A percentile compares a stretch with the other conserved stretches of the same genome.
Evolutionary conservation across 768 basidiomycete species (phyloP).

Genomic region (Tremella fuciformis): DNA sequence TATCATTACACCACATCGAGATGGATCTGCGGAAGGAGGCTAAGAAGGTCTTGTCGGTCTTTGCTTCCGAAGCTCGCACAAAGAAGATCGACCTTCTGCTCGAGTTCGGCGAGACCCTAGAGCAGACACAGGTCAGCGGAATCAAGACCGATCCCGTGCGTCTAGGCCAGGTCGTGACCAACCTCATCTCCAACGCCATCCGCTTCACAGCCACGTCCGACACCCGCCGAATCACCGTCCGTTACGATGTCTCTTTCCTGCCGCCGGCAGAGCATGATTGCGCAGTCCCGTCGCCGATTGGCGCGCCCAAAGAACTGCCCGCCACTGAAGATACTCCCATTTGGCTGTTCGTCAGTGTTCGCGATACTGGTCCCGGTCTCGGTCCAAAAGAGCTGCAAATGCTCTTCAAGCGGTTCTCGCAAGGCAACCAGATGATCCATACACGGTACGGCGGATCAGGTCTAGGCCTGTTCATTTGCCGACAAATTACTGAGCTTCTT

Average conservation of each 20-base stretch:
- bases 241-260: conserved; percentile 45
- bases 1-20: conserved; percentile 44
- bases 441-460: conserved; percentile 49
- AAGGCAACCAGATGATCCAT: conserved; percentile 43
- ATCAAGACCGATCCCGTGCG: conserved; percentile 45
- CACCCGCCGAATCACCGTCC: conserved; percentile 37
- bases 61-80: conserved; percentile 46
- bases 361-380: conserved; percentile 54
- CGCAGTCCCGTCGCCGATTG: conserved; percentile 23
- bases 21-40: conserved; percentile 46
- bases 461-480: conserved; percentile 53
- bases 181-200: conserved; percentile 51
- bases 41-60: conserved; percentile 47
- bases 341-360: conserved; percentile 51
- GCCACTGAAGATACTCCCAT: conserved; percentile 41
- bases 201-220: conserved; percentile 42
- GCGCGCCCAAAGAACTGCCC: conserved; percentile 16
- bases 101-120: conserved; percentile 47
- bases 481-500: conserved; percentile 48
- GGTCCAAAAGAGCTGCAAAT: conserved; percentile 50
- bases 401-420: conserved; percentile 54
- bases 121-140: conserved; percentile 14
- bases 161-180: conserved; percentile 49
- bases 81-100: conserved; percentile 49
- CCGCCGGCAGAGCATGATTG: conserved; percentile 45